Evolutionary conservation across 2,329 filamentous ascomycete genomes (phyloP).

Genomic region (Aspergillus spinulosporus): DNA sequence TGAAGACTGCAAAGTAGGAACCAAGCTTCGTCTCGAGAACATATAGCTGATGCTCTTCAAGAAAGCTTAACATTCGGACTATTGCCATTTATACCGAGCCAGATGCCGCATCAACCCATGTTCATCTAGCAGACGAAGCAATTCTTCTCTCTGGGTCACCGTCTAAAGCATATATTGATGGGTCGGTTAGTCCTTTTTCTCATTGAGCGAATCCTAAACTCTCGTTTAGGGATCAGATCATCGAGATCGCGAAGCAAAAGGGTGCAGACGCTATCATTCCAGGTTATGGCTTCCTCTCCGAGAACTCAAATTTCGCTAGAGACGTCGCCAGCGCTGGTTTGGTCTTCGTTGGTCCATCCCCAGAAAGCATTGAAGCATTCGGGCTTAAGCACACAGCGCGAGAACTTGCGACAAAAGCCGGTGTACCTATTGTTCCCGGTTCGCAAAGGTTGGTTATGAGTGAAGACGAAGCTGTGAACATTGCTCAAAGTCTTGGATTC

Average conservation of each 20-base stretch:
- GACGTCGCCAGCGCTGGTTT: slow-evolving; percentile 56
- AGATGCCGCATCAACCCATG: slow-evolving; percentile 57
- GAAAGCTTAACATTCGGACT: slow-evolving; percentile 51
- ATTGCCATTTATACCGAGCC: slow-evolving; percentile 60
- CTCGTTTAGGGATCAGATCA: slow-evolving; percentile 28
- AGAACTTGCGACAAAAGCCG: slow-evolving; percentile 53
- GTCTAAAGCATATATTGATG: slow-evolving; percentile 53
- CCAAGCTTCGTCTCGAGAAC: background rate
- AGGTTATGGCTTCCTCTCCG: slow-evolving; percentile 67
- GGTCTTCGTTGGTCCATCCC: slow-evolving; percentile 60
- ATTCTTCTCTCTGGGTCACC: slow-evolving; percentile 52
- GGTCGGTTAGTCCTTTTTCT: slow-evolving; percentile 22
- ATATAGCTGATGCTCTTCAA: slow-evolving; percentile 8
- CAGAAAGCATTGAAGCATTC: slow-evolving; percentile 56
- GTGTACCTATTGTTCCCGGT: slow-evolving; percentile 58
- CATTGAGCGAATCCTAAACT: background rate
- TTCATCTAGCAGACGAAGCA: slow-evolving; percentile 55
- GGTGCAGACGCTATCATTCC: slow-evolving; percentile 62
- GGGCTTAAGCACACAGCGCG: slow-evolving; percentile 61
- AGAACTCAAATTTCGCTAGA: slow-evolving; percentile 63
- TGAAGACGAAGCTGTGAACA: slow-evolving; percentile 50
- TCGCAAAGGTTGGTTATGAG: slow-evolving; percentile 51
- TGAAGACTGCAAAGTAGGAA: slow-evolving; percentile 50
- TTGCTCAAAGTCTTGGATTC: slow-evolving; percentile 50
- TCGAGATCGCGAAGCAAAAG: slow-evolving; percentile 54